Base-by-base conservation (phyloP, 2,329 filamentous ascomycete genomes). In the Colletotrichum sojae region DNA sequence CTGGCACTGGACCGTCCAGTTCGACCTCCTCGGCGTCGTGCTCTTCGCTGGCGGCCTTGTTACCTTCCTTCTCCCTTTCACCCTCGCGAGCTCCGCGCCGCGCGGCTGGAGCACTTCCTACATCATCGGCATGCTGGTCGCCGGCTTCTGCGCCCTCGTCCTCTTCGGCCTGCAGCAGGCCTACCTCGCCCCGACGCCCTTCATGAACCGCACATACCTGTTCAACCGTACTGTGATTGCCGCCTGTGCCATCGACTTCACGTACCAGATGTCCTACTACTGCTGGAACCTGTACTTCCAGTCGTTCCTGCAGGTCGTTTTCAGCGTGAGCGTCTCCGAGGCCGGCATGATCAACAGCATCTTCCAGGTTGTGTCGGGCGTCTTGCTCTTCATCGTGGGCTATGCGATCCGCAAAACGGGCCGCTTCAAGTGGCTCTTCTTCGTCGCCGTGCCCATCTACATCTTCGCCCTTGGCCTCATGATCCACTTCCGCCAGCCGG, bases 11-110 rank as follows among this genome's bases (percentile, higher is more conserved):
- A 69, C 83, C 3, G 76, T 87, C 40, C 86, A 91, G 65, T 91
- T 91, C 73, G 90, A 91, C 71, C 78, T 84, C 3, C 70, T 86
- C 3, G 89, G 90, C 0, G 83, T 91, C 31, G 66, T 91, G 27
- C 78, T 92, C 5, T 84, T 91, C 73, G 83, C 85, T 5, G 81
- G 78, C 4, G 90, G 89, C 5, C 83, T 91, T 20, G 83, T 85
- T 2, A 76, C 91, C 16, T 90, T 93, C 74, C 79, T 93, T 15
- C 84, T 93, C 0, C 90, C 91, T 0, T 89, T 93, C 75, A 90
- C 84, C 5, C 81, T 93, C 16, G 84, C 86, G 18, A 71, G 73
- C 8, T 73, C 76, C 3, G 83, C 85, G 0, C 83, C 83, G 13
- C 76, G 85, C 51, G 84, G 83, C 9, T 90, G 88, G 88, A 77